phyloP scores from a whole-genome alignment of 768 basidiomycete genomes.

The Gyrodon lividus region DNA sequence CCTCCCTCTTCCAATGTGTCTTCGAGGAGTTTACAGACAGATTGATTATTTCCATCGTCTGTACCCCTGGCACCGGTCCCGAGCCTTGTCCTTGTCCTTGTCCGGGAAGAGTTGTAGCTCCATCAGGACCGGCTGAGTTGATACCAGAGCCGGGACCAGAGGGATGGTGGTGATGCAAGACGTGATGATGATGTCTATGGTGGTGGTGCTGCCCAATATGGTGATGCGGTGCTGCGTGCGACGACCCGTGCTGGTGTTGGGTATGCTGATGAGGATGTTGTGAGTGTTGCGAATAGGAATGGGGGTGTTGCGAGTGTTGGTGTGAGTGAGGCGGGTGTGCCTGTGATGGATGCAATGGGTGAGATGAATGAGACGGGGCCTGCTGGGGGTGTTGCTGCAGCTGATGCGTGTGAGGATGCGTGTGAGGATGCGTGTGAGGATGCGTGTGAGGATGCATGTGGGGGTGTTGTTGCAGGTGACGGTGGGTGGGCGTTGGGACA shows the following conservation, averaged over 20 bases:
- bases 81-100: conserved; percentile 30
- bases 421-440: conserved; percentile 35
- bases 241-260: conserved; percentile 31
- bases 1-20: conserved; percentile 42
- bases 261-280: conserved; percentile 34
- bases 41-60: conserved; percentile 54
- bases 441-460: conserved; percentile 36
- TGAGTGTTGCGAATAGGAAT: conserved; percentile 28
- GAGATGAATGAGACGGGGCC: conserved; percentile 14
- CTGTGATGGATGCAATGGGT: conserved; percentile 27
- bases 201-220: conserved; percentile 37
- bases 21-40: conserved; percentile 36
- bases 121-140: conserved; percentile 26
- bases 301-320: conserved; percentile 35
- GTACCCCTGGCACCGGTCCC: conserved; percentile 35
- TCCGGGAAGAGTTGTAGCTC: conserved; percentile 35
- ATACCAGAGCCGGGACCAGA: conserved; percentile 28
- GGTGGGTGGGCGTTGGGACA: conserved; percentile 26
- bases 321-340: conserved; percentile 31
- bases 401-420: conserved; percentile 36
- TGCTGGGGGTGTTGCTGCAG: conserved; percentile 22
- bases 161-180: conserved; percentile 54
- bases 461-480: conserved; percentile 33
- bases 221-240: conserved; percentile 29
- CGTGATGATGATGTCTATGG: conserved; percentile 46